These are phyloP conservation scores for Leccinum disarticulatum DNA, from an alignment of 768 basidiomycete genomes.

Conservation along the genomic window DNA sequence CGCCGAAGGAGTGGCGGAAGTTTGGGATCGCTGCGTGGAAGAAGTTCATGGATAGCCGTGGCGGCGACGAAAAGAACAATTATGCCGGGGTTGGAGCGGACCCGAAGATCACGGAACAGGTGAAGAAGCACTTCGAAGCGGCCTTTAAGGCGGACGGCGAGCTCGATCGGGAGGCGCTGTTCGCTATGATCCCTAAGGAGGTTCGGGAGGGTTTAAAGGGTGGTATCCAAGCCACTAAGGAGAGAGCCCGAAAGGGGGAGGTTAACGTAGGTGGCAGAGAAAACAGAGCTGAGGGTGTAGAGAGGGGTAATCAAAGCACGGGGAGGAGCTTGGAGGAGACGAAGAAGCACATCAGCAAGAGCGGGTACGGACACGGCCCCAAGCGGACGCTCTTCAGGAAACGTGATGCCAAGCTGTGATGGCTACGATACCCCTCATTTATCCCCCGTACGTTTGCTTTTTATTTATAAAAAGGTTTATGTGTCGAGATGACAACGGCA, in stretches of 20 bases:
- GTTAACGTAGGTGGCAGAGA: background rate
- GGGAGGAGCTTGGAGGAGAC: conserved; percentile 14
- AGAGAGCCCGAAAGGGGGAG: background rate
- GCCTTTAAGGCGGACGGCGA: conserved; percentile 4
- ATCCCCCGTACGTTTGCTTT: background rate
- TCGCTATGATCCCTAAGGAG: conserved; percentile 13
- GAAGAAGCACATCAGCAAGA: conserved; percentile 6
- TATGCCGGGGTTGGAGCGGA: conserved; percentile 17
- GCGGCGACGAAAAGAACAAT: conserved; percentile 18
- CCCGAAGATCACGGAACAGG: conserved; percentile 11
- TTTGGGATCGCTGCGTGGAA: conserved; percentile 11
- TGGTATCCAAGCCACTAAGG: conserved; percentile 7
- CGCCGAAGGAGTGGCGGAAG: conserved; percentile 21
- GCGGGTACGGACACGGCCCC: conserved; percentile 9
- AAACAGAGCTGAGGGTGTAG: conserved; percentile 6
- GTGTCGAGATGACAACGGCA: background rate
- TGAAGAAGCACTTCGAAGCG: conserved; percentile 13
- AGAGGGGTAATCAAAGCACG: conserved; percentile 8
- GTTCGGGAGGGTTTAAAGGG: background rate
- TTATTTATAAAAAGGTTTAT: background rate
- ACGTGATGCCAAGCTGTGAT: conserved; percentile 26
- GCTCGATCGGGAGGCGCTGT: conserved; percentile 6
- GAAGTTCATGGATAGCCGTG: conserved; percentile 8
- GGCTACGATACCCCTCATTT: conserved; percentile 6
- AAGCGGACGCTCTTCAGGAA: conserved; percentile 15